Evolutionary conservation across 2,329 filamentous ascomycete species (phyloP).

Genomic region (Furcasterigmium sp.): DNA sequence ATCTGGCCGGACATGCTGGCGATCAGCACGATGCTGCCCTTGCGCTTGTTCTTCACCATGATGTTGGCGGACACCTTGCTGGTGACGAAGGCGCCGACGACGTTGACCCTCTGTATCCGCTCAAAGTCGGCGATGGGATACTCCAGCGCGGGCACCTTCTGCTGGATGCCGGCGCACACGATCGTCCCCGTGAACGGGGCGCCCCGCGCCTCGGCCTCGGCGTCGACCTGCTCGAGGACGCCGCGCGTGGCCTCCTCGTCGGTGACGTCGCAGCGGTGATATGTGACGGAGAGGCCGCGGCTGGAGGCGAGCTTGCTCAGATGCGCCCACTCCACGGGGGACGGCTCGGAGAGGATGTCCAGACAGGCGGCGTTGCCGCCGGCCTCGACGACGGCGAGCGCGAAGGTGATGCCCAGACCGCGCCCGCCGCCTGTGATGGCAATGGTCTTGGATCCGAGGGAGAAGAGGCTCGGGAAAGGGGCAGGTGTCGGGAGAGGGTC

Average conservation of each 20-base stretch:
- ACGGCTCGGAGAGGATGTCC: slow-evolving; percentile 34
- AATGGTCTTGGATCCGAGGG: slow-evolving; percentile 36
- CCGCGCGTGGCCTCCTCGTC: slow-evolving; percentile 31
- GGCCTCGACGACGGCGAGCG: slow-evolving; percentile 41
- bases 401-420: slow-evolving; percentile 44
- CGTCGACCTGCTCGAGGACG: slow-evolving; percentile 29
- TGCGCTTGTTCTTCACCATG: slow-evolving; percentile 31
- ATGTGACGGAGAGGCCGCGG: slow-evolving; percentile 27
- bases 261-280: slow-evolving; percentile 41
- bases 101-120: slow-evolving; percentile 64
- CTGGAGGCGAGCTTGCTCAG: slow-evolving; percentile 34
- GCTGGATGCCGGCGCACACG: slow-evolving; percentile 44
- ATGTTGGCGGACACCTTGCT: slow-evolving; percentile 64
- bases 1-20: slow-evolving; percentile 43
- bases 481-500: slow-evolving; percentile 22
- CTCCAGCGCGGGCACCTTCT: slow-evolving; percentile 38
- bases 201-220: slow-evolving; percentile 21
- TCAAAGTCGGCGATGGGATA: slow-evolving; percentile 55
- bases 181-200: slow-evolving; percentile 32
- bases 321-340: slow-evolving; percentile 31
- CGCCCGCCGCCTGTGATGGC: slow-evolving; percentile 46
- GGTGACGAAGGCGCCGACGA: slow-evolving; percentile 65
- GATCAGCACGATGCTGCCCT: slow-evolving; percentile 45
- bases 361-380: slow-evolving; percentile 43
- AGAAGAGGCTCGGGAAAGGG: slow-evolving; percentile 31